phyloP scores from a whole-genome alignment of 805 yeast species.

The Suhomyces emberorum region DNA sequence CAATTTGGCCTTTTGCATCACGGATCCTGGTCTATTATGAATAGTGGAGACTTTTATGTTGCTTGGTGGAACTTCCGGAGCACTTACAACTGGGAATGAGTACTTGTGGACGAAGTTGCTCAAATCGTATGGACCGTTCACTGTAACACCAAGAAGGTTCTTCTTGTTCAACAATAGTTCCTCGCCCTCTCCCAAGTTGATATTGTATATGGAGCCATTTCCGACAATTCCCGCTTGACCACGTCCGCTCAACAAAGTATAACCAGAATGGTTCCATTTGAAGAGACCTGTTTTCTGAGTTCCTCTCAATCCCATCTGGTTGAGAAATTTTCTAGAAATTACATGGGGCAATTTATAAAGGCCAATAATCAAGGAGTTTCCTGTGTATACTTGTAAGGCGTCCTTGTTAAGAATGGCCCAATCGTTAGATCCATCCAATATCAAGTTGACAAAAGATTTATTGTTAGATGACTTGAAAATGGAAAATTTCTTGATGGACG shows the following conservation, averaged over 20 bases:
- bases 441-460: slow-evolving; percentile 43
- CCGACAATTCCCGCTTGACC: slow-evolving; percentile 57
- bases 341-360: slow-evolving; percentile 37
- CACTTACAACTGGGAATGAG: slow-evolving; percentile 12
- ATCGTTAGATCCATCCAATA: slow-evolving; percentile 57
- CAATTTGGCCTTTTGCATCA: neutral
- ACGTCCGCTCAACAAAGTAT: slow-evolving; percentile 51
- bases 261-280: slow-evolving; percentile 38
- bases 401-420: slow-evolving; percentile 55
- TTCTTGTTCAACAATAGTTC: slow-evolving; percentile 45
- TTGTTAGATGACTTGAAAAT: slow-evolving; percentile 15
- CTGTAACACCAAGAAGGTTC: slow-evolving; percentile 48
- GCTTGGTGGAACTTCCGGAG: neutral
- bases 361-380: slow-evolving; percentile 45
- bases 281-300: slow-evolving; percentile 40
- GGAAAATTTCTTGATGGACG: slow-evolving; percentile 22
- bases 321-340: slow-evolving; percentile 32
- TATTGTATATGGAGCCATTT: slow-evolving; percentile 49
- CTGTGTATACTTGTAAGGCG: slow-evolving; percentile 51
- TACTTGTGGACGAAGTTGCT: slow-evolving; percentile 34
- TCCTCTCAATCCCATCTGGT: slow-evolving; percentile 16
- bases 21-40: slow-evolving; percentile 1
- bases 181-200: slow-evolving; percentile 44
- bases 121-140: slow-evolving; percentile 47
- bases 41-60: neutral